Conservation (phyloP, 2,329 filamentous ascomycete genomes). For the Nannizziopsis arthrosporioides region DNA sequence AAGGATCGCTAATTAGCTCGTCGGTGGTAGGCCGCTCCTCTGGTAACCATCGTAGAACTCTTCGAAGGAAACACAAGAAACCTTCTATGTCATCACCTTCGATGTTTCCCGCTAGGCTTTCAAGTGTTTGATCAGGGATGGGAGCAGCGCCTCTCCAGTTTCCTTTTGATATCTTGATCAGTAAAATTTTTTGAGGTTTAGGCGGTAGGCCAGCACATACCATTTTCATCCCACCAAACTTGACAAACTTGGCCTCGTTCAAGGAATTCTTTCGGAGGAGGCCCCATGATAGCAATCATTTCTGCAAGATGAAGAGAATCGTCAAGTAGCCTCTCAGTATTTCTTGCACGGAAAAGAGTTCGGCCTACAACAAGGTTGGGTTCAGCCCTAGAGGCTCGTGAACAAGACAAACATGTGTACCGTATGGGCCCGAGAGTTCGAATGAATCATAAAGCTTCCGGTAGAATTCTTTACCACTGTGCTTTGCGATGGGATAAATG, state of each 20-base stretch:
- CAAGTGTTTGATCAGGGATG: slow-evolving; percentile 5
- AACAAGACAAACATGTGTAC: slow-evolving; percentile 12
- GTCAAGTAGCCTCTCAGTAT: neutral
- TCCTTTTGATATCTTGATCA: neutral
- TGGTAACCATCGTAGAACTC: slow-evolving; percentile 17
- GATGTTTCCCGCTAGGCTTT: slow-evolving; percentile 1
- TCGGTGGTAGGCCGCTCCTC: slow-evolving; percentile 16
- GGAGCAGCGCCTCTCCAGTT: slow-evolving; percentile 5
- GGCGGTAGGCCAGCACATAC: slow-evolving; percentile 6
- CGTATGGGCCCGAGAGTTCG: slow-evolving; percentile 8
- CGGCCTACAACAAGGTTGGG: neutral
- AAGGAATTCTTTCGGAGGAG: slow-evolving; percentile 14
- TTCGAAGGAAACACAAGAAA: slow-evolving; percentile 14
- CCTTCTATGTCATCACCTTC: slow-evolving; percentile 7
- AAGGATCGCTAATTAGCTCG: slow-evolving; percentile 13
- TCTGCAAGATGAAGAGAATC: slow-evolving; percentile 17
- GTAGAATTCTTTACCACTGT: slow-evolving; percentile 7
- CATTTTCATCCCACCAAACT: slow-evolving; percentile 19
- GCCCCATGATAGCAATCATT: slow-evolving; percentile 16
- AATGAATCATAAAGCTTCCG: slow-evolving; percentile 15
- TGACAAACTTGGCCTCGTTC: slow-evolving; percentile 14
- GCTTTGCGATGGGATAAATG: slow-evolving; percentile 1
- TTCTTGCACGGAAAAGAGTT: slow-evolving; percentile 1
- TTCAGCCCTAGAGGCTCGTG: slow-evolving; percentile 13
- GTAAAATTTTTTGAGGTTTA: no score